phyloP scores from a whole-genome alignment of 1,284 basidiomycete genomes.

The Sporisorium scitamineum region DNA sequence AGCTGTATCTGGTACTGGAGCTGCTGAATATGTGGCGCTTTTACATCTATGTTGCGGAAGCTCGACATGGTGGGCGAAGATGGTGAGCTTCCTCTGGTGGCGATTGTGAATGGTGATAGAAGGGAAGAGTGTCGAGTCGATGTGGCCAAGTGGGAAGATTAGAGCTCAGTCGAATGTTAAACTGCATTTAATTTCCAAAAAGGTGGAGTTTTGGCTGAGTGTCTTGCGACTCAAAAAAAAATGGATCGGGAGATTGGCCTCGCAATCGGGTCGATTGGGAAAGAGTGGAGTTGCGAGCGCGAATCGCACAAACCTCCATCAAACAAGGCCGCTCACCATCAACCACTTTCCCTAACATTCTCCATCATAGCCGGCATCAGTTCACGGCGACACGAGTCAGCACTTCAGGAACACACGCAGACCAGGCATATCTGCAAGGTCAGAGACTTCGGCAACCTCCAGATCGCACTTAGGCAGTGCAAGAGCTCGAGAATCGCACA shows the following conservation, averaged over 20 bases:
- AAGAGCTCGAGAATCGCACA: background rate
- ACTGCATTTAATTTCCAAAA: background rate
- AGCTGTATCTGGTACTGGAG: constrained; percentile 56
- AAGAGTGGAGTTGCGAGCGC: constrained; percentile 31
- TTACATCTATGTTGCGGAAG: constrained; percentile 47
- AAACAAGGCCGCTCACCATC: background rate
- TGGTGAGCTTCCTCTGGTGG: background rate
- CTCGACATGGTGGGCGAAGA: constrained; percentile 21
- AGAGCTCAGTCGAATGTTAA: background rate
- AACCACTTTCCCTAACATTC: background rate
- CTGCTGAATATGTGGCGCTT: constrained; percentile 32
- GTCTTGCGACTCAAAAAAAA: constrained; percentile 32
- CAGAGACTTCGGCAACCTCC: background rate
- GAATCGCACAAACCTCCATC: constrained; percentile 15
- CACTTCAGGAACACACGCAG: background rate
- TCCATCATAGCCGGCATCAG: background rate
- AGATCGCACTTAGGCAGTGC: background rate
- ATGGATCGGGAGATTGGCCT: background rate
- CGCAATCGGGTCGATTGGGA: background rate
- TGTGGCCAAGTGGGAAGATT: background rate
- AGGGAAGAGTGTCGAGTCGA: no score
- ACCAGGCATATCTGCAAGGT: background rate
- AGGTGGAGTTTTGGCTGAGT: constrained; percentile 9
- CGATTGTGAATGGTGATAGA: constrained; percentile 3
- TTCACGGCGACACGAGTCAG: background rate